Evolutionary conservation across 129 eudicot genomes (phyloP).

Genomic region (Flaveria brownii): DNA sequence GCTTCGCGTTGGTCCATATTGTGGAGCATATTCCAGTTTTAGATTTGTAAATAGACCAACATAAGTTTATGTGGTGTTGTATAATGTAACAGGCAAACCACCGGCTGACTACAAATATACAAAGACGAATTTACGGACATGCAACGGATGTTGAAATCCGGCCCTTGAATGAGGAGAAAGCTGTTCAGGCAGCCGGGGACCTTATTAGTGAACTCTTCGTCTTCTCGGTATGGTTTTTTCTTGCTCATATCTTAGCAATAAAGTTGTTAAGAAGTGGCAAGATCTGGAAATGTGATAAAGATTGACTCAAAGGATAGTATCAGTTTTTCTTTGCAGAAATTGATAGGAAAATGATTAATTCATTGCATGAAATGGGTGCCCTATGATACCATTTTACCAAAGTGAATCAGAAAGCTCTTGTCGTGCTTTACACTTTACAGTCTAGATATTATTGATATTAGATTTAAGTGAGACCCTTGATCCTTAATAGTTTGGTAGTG

Average conservation of each 20-base stretch:
- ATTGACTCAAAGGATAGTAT: background rate
- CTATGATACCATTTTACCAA: background rate
- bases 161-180: slow-evolving; percentile 95
- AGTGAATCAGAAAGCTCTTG: no score
- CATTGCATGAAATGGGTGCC: slow-evolving; percentile 4
- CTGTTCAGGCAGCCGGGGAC: slow-evolving; percentile 94
- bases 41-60: background rate
- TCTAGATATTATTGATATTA: background rate
- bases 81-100: slow-evolving; percentile 68
- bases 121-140: slow-evolving; percentile 90
- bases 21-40: background rate
- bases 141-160: slow-evolving; percentile 94
- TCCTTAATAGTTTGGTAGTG: no score
- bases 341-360: background rate
- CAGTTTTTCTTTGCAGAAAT: slow-evolving; percentile 4
- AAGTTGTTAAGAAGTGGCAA: background rate
- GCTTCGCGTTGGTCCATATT: background rate
- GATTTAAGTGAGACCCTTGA: no score
- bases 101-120: slow-evolving; percentile 75
- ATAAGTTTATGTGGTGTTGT: slow-evolving; percentile 7
- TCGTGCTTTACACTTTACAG: background rate
- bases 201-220: slow-evolving; percentile 87
- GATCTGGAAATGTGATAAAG: slow-evolving; percentile 7
- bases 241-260: slow-evolving; percentile 2
- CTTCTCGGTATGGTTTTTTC: slow-evolving; percentile 59